These are phyloP conservation scores for Pestalotiopsis sp. DNA, from an alignment of 2,329 filamentous ascomycete species.

Conservation along the genomic window DNA sequence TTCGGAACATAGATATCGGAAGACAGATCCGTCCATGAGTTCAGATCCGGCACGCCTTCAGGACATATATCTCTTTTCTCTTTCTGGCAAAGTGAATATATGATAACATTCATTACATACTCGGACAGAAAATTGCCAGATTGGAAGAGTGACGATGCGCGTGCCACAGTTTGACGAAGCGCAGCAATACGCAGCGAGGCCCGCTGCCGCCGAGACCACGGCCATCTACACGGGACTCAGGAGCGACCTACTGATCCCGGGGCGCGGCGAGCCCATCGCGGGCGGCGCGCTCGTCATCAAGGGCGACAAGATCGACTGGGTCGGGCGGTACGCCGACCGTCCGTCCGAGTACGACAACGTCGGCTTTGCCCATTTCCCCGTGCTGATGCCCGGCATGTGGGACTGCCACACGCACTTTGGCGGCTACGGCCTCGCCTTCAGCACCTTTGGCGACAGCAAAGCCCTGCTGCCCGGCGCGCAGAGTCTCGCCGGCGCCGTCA, in stretches of 20 bases:
- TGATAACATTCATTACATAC: background rate
- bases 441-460: conserved; percentile 22
- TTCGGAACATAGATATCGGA: background rate
- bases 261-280: conserved; percentile 43
- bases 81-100: background rate
- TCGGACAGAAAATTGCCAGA: background rate
- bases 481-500: conserved; percentile 41
- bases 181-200: background rate
- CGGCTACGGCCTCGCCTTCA: conserved; percentile 31
- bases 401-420: conserved; percentile 53
- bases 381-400: conserved; percentile 55
- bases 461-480: conserved; percentile 25
- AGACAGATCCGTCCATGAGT: background rate
- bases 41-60: background rate
- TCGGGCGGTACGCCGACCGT: conserved; percentile 32
- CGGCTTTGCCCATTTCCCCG: conserved; percentile 36
- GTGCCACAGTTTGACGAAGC: background rate
- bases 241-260: conserved; percentile 44
- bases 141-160: background rate
- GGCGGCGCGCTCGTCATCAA: conserved; percentile 41
- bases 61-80: background rate
- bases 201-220: background rate
- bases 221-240: background rate
- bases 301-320: conserved; percentile 41
- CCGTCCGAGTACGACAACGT: conserved; percentile 34